These are phyloP conservation scores for Colletotrichum lini DNA, from an alignment of 2,329 filamentous ascomycete species.

Conservation along the genomic window DNA sequence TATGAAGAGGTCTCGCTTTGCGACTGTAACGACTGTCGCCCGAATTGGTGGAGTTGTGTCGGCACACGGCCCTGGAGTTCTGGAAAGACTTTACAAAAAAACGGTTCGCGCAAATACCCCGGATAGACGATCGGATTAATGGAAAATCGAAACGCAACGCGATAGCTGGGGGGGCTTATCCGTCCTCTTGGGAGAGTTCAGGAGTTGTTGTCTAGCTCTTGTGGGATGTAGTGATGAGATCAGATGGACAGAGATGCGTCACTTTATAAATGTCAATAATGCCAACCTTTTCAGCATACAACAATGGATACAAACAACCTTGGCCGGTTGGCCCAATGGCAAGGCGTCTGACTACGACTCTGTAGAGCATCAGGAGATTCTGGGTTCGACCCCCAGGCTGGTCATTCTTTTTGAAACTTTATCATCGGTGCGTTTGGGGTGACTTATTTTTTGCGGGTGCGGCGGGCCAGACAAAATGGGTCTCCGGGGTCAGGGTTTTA, in stretches of 20 bases:
- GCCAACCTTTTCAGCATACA: fast-evolving
- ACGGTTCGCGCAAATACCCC: neutral
- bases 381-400: slow-evolving; percentile 43
- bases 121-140: neutral
- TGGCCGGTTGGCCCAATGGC: slow-evolving; percentile 54
- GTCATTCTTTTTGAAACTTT: slow-evolving; percentile 27
- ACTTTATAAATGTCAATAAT: neutral
- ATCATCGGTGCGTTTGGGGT: neutral
- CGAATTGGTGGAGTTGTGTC: neutral
- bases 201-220: neutral
- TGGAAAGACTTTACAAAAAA: neutral
- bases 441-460: neutral
- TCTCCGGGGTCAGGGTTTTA: slow-evolving; percentile 25
- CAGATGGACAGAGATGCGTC: neutral
- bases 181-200: neutral
- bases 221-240: neutral
- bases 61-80: neutral
- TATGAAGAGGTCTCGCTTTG: neutral
- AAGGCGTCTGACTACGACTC: slow-evolving; percentile 60
- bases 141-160: neutral
- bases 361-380: slow-evolving; percentile 38
- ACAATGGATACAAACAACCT: slow-evolving; percentile 7
- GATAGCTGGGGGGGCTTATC: neutral
- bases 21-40: no score
- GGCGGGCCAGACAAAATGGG: slow-evolving; percentile 32